Conservation (phyloP, 495 filamentous ascomycete genomes). For the Hyaloscypha variabilis region DNA sequence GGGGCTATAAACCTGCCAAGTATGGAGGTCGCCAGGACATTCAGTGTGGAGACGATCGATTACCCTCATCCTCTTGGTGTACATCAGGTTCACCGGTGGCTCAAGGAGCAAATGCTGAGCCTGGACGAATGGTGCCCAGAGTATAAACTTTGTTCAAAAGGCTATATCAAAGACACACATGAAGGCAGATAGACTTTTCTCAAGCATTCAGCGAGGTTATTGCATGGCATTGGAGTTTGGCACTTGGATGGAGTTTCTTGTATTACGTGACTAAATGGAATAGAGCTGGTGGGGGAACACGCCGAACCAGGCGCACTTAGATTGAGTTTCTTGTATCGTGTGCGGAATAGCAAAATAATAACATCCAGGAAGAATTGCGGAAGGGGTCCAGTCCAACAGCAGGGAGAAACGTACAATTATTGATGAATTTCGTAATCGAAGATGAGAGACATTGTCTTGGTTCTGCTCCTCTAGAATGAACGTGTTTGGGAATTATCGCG, state of each 20-base stretch:
- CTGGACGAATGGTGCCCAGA: slow-evolving; percentile 33
- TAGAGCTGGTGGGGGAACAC: too few relatives aligned
- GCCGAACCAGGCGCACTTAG: too few relatives aligned
- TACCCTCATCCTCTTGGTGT: slow-evolving; percentile 32
- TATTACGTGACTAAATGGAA: not conserved
- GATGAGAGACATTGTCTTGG: not conserved
- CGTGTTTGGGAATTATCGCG: too few relatives aligned
- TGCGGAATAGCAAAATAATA: too few relatives aligned
- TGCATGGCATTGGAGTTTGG: slow-evolving; percentile 4
- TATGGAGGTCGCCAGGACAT: slow-evolving; percentile 28
- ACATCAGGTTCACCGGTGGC: slow-evolving; percentile 28
- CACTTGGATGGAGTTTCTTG: not conserved
- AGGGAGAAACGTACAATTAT: not conserved
- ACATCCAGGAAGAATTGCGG: too few relatives aligned
- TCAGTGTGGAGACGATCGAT: slow-evolving; percentile 30
- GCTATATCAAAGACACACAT: slow-evolving; percentile 17
- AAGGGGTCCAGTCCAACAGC: too few relatives aligned
- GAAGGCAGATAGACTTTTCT: not conserved
- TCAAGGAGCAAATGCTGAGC: slow-evolving; percentile 19
- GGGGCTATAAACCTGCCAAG: slow-evolving; percentile 26
- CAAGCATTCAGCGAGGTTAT: not conserved
- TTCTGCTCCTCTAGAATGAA: too few relatives aligned
- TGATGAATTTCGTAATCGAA: not conserved
- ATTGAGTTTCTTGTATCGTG: too few relatives aligned
- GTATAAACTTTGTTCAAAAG: slow-evolving; percentile 27